Base-by-base conservation (phyloP, 805 yeast species). In the Yarrowia sp. region DNA sequence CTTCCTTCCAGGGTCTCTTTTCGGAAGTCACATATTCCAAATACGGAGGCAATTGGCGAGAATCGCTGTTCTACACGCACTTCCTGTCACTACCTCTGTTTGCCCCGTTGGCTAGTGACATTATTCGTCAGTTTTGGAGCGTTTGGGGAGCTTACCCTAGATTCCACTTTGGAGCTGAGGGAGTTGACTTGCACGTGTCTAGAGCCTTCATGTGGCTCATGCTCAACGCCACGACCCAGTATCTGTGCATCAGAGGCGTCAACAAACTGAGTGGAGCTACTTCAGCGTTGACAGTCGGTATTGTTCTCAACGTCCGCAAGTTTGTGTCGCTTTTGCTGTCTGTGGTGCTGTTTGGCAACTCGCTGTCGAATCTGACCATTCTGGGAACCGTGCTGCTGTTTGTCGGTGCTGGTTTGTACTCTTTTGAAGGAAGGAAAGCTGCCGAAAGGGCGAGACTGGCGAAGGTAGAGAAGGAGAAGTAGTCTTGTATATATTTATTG, bases 171-270 rank as follows among this genome's bases (percentile, higher is more conserved):
- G 53, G 15, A 5, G 14, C 40, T 9, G 14, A 15, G 19, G 53
- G 40, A 12, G 3, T 26, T 14, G 19, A 49, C 14, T 3, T 49
- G 14, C 41, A 16, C 9, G 43, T 80, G 12, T 75, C 80, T 1
- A 71, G 72, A 45, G 78, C 73, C 53, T 65, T 74, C 16, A 67
- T 74, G 8, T 76, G 77, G 72, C 72, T 86, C 19, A 12, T 77
- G 3, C 71, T 80, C 14, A 88, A 87, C 73, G 81, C 82, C 16
- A 15, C 81, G 0, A 85, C 90, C 0, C 91, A 88, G 75, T 81
- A 83, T 71, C 65, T 86, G 3, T 90, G 96, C 74, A 85, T 88
- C 1, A 77, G 84, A 12, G 92, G 94, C 5, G 94, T 89, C 12
- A 88, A 87, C 73, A 80, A 80, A 73, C 78, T 90, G 32, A 86